phyloP scores from a whole-genome alignment of 805 yeast genomes.

The Ogataea philodendri region DNA sequence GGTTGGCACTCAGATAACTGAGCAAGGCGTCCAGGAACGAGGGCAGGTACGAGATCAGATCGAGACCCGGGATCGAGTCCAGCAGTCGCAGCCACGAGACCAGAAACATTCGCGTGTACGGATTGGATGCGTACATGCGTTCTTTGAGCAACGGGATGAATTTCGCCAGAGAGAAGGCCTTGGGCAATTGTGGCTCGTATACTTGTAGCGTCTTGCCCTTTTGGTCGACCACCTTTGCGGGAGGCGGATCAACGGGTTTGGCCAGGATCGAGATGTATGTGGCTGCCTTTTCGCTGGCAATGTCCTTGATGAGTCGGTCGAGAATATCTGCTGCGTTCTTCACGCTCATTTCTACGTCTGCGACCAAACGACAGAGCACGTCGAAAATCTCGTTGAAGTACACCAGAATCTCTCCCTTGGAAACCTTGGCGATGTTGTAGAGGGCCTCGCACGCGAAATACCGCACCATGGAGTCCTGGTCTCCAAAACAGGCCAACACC shows the following conservation, averaged over 20 bases:
- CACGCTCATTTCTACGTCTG: slow-evolving; percentile 88
- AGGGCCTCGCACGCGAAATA: slow-evolving; percentile 96
- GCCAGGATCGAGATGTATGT: slow-evolving; percentile 71
- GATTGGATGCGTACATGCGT: slow-evolving; percentile 87
- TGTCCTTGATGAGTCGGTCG: slow-evolving; percentile 87
- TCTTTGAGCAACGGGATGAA: slow-evolving; percentile 91
- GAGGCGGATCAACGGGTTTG: slow-evolving; percentile 40
- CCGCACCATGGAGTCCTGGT: slow-evolving; percentile 94
- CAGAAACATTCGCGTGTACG: slow-evolving; percentile 85
- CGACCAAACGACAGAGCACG: slow-evolving; percentile 82
- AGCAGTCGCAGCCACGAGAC: slow-evolving; percentile 93
- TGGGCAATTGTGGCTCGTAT: slow-evolving; percentile 54
- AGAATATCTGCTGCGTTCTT: slow-evolving; percentile 93
- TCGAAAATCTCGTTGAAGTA: slow-evolving; percentile 95
- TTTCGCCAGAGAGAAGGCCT: slow-evolving; percentile 77
- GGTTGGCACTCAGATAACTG: slow-evolving; percentile 75
- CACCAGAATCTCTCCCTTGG: slow-evolving; percentile 87
- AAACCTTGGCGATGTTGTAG: slow-evolving; percentile 94
- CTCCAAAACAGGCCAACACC: slow-evolving; percentile 92
- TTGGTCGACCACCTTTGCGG: slow-evolving; percentile 47
- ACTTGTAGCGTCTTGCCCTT: slow-evolving; percentile 61
- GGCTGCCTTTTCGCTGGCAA: slow-evolving; percentile 91
- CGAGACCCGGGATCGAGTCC: slow-evolving; percentile 90
- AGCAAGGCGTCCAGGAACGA: slow-evolving; percentile 83
- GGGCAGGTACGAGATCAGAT: slow-evolving; percentile 82